Percentiles rank a stretch among this genome's conserved stretches.
Conservation (phyloP, 1,284 basidiomycete species). For the Trametes polyzona region DNA sequence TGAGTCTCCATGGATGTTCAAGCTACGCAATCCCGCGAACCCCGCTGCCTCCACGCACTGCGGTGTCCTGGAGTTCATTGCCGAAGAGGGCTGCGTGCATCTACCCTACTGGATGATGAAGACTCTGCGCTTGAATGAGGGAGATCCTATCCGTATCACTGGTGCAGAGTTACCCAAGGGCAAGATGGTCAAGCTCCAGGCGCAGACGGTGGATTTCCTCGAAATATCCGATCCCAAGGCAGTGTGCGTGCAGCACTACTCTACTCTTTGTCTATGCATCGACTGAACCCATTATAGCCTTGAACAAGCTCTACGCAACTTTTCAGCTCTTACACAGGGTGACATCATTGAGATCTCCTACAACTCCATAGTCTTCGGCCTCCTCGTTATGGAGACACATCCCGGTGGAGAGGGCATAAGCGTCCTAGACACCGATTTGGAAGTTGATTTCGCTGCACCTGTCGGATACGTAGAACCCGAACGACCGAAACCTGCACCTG, state of each 20-base stretch:
- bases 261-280: not conserved
- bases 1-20: constrained; percentile 95
- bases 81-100: constrained; percentile 94
- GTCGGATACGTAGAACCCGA: constrained; percentile 90
- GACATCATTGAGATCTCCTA: constrained; percentile 93
- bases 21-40: constrained; percentile 89
- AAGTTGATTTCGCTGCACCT: constrained; percentile 83
- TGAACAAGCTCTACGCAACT: constrained; percentile 94
- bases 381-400: constrained; percentile 93
- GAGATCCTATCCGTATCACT: constrained; percentile 92
- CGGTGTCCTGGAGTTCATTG: constrained; percentile 99
- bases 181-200: constrained; percentile 96
- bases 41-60: constrained; percentile 90
- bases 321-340: constrained; percentile 87
- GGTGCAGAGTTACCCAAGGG: constrained; percentile 91
- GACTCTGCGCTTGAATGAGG: constrained; percentile 89
- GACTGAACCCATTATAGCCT: constrained; percentile 56
- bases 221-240: constrained; percentile 96
- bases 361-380: constrained; percentile 92
- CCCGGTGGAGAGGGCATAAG: constrained; percentile 90
- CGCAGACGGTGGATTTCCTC: constrained; percentile 93
- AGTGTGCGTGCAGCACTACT: constrained; percentile 76
- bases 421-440: constrained; percentile 95
- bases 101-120: constrained; percentile 99
- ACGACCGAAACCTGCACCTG: constrained; percentile 79